phyloP scores from a whole-genome alignment of 495 filamentous ascomycete genomes.

The Xylaria sp. region DNA sequence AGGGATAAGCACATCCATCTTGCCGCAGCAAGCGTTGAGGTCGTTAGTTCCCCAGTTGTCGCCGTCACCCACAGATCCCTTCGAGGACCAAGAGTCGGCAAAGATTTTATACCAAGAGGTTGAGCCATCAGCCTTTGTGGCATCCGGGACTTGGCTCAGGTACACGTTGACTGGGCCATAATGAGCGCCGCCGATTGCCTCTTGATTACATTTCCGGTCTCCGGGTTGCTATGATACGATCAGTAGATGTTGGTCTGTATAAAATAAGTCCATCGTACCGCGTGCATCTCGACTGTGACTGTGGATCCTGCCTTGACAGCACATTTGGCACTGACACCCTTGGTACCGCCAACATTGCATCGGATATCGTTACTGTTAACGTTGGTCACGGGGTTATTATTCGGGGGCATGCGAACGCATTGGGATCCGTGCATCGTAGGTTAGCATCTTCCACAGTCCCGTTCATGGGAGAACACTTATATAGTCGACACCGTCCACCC shows the following conservation, averaged over 20 bases:
- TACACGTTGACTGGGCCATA: conserved; percentile 60
- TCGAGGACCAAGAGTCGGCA: conserved; percentile 39
- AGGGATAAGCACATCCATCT: conserved; percentile 48
- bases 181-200: conserved; percentile 60
- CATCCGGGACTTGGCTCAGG: conserved; percentile 55
- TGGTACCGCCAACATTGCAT: conserved; percentile 42
- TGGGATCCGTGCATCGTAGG: conserved; percentile 30
- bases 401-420: conserved; percentile 45
- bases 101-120: conserved; percentile 53
- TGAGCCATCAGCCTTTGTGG: conserved; percentile 46
- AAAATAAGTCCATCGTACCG: conserved; percentile 30
- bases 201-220: conserved; percentile 49
- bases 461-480: conserved; percentile 34
- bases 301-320: conserved; percentile 46
- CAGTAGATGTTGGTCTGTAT: conserved; percentile 39
- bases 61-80: conserved; percentile 46
- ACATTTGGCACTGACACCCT: conserved; percentile 37
- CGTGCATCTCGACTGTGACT: conserved; percentile 60
- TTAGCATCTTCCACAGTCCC: conserved; percentile 25
- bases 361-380: conserved; percentile 51
- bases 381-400: conserved; percentile 50
- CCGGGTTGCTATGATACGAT: conserved; percentile 50
- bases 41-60: conserved; percentile 49
- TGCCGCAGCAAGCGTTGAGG: conserved; percentile 51
- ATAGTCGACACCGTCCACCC: conserved; percentile 48